Base-by-base conservation (phyloP, 2,329 filamentous ascomycete species). In the Aquanectria penicillioides region DNA sequence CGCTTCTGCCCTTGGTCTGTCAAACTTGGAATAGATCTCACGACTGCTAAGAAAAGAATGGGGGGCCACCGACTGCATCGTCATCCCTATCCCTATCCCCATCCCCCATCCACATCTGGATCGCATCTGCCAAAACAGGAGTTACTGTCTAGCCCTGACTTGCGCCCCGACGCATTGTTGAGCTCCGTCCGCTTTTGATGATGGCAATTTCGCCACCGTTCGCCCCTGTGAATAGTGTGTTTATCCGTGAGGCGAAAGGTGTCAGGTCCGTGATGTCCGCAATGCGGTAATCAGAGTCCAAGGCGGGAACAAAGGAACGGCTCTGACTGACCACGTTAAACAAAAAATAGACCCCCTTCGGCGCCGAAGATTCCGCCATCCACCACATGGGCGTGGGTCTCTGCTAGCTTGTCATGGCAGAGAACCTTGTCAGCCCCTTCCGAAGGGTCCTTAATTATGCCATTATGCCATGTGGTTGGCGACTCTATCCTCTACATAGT, bases 201-300 rank as follows among this genome's bases (percentile, higher is more conserved):
- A 44, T 49, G 28, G 55, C 40, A 68, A 69, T 68, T 26, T 66
- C 55, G 48, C 37, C n/a, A n/a, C n/a, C n/a, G n/a, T n/a, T n/a
- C n/a, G n/a, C n/a, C n/a, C n/a, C n/a, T n/a, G n/a, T n/a, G n/a
- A n/a, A n/a, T n/a, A n/a, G n/a, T n/a, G n/a, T n/a, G n/a, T 47
- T 38, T 33, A 13, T 13, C 26, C 38, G 25, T 31, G 44, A 51
- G 47, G 48, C 34, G 33, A 41, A 38, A 29, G 43, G 34, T 36
- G 33, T 58, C 47, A 52, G 36, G 47, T 53, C 33, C 25, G 34
- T 15, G 34, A n/a, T n/a, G n/a, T n/a, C n/a, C n/a, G n/a, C n/a
- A n/a, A n/a, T n/a, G n/a, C n/a, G n/a, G n/a, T n/a, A n/a, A n/a
- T n/a, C n/a, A n/a, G n/a, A n/a, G n/a, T n/a, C n/a, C n/a, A n/a